phyloP scores from a whole-genome alignment of 2,329 filamentous ascomycete species.

The Fusarium sp. region DNA sequence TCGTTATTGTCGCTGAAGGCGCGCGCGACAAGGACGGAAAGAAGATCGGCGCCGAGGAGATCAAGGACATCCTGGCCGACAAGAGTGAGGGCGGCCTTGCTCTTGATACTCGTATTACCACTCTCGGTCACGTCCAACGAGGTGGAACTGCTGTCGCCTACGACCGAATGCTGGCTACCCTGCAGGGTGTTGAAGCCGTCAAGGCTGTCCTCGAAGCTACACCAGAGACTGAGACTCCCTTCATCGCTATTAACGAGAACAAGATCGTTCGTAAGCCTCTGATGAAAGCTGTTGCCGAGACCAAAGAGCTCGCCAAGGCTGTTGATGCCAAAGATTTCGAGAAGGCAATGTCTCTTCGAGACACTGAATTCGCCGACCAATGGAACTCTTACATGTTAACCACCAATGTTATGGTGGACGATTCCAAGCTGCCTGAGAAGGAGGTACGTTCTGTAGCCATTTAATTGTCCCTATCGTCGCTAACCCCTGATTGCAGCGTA shows the following conservation, averaged over 20 bases:
- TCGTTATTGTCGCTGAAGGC: slow-evolving; percentile 97
- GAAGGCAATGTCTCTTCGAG: slow-evolving; percentile 86
- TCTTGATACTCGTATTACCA: slow-evolving; percentile 93
- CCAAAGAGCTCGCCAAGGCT: slow-evolving; percentile 83
- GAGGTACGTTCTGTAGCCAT: slow-evolving; percentile 67
- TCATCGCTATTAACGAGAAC: slow-evolving; percentile 98
- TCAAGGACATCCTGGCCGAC: slow-evolving; percentile 89
- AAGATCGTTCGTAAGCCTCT: slow-evolving; percentile 93
- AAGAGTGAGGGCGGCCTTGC: slow-evolving; percentile 74
- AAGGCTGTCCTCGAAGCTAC: slow-evolving; percentile 90
- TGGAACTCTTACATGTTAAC: slow-evolving; percentile 92
- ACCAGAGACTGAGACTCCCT: slow-evolving; percentile 89
- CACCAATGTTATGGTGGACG: slow-evolving; percentile 81
- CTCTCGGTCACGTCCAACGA: slow-evolving; percentile 96
- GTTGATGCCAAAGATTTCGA: slow-evolving; percentile 90
- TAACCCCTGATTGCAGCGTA: slow-evolving; percentile 67
- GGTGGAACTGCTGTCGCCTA: slow-evolving; percentile 94
- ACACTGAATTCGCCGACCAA: slow-evolving; percentile 94
- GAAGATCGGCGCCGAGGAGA: slow-evolving; percentile 83
- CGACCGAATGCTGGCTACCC: slow-evolving; percentile 90
- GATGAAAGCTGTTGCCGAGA: slow-evolving; percentile 88
- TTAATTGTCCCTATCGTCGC: neutral
- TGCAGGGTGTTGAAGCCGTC: slow-evolving; percentile 95
- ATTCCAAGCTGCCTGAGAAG: slow-evolving; percentile 74
- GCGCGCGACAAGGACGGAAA: slow-evolving; percentile 87